Base-by-base conservation (phyloP, 2,329 filamentous ascomycete genomes). In the Xenoacremonium recifei region DNA sequence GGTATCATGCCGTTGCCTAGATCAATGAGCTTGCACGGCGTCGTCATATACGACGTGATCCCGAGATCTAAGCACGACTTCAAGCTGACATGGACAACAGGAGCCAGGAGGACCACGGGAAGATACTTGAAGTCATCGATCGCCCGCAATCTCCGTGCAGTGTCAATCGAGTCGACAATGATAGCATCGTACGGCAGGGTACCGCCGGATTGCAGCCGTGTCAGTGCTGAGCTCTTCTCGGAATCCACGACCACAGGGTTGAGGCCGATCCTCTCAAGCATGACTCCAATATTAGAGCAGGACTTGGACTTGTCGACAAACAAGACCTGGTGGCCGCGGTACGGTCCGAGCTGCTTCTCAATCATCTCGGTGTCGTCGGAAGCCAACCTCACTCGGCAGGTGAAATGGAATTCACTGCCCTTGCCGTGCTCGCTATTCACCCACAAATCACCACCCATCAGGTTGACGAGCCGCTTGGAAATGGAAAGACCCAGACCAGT, bases 11-110 rank as follows among this genome's bases (percentile, higher is more conserved):
- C 92, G 59, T 97, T 97, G 46, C 90, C 91, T 44, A 99, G 73
- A 65, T 99, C 93, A 49, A 96, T 95, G 5, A 92, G 82, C 59
- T 92, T 80, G 68, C 93, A 97, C 7, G 93, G 93, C 13, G 90
- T 96, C 2, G 93, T 97, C 90, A 97, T 96, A 67, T 96, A 97
- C 37, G 91, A 96, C n/a, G 91, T 95, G 54, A 99, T 96, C 49
- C 93, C 92, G 50, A 97, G 78, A 63, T 97, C 93, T 45, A 97
- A 72, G 44, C 92, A 93, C 3, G 89, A 93, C 71, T 96, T 96
- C 55, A 99, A 76, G 64, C 84, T 95, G 53, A 97, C 89, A 47
- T 91, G 88, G 11, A 97, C 90, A 25, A 89, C 75, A 0, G 92
- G 90, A 33, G 90, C 93, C 34, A 97, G 71, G 47, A 97, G 80